Evolutionary conservation across 768 basidiomycete species (phyloP), one percentile per base, ranked within the genome.

Genomic region (Lanmaoa pseudosensibilis): DNA sequence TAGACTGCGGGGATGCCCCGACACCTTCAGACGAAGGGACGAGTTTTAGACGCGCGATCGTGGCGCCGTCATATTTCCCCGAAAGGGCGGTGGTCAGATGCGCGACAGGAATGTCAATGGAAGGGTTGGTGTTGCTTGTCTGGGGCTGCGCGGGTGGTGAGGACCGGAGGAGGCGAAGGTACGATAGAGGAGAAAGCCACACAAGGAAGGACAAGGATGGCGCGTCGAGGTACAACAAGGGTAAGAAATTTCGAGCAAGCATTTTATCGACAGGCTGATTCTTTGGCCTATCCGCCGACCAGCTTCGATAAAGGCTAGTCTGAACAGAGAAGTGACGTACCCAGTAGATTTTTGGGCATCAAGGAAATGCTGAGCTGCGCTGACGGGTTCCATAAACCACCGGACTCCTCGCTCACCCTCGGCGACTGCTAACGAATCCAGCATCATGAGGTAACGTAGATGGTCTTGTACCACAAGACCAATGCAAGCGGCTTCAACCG

Each of bases 141-240:
- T 41, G 37, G 61, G 56, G 27, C 54, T 54, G 47, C 18, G 52
- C 12, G 10, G 62, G 41, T 4, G 73, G 55, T 5, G 71, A 66
- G 18, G 65, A 63, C n/a, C 77, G 81, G 21, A 83, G 72, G 33
- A 91, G 75, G 32, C 80, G 75, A 33, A 93, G 78, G 64, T 93
- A 93, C 9, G 83, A 78, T 2, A 77, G 70, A 0, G 91, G 87
- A 0, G 92, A 88, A 37, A 88, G 60, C 67, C 89, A 80, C 30
- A 83, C 78, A 10, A 93, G 75, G 68, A 93, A 91, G 10, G 87
- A 87, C 49, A 91, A 72, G 1, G 84, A 85, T 7, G 89, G 87
- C 1, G 80, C 78, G 15, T 75, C 74, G 3, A 92, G 79, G 66
- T 88, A 92, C 4, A 87, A 84, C n/a, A 93, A 71, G 8, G 89